Percentiles rank a stretch among this genome's conserved stretches.
These are phyloP conservation scores for Castanopsis chinensis DNA, from an alignment of 306 rosid species.

Conservation along the genomic window DNA sequence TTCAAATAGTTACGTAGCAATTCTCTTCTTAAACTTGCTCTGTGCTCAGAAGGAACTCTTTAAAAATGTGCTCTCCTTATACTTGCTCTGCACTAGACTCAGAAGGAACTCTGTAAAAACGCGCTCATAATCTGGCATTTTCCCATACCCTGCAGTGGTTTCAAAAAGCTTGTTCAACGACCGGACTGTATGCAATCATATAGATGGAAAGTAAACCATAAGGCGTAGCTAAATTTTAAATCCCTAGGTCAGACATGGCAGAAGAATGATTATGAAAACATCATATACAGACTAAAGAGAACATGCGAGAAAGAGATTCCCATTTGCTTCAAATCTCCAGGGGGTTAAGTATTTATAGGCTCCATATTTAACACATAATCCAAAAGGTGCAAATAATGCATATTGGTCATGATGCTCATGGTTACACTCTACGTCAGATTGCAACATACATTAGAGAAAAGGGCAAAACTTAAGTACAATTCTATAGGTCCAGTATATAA, in stretches of 20 bases:
- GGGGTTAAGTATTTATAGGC: neutral
- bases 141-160: slow-evolving; percentile 38
- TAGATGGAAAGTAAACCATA: neutral
- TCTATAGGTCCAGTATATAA: too few species aligned
- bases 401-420: neutral
- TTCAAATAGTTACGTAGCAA: neutral
- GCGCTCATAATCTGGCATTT: slow-evolving; percentile 53
- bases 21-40: slow-evolving; percentile 45
- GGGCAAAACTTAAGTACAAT: too few species aligned
- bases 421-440: neutral
- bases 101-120: slow-evolving; percentile 52
- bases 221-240: too few species aligned
- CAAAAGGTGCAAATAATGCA: neutral
- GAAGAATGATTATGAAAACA: neutral
- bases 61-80: slow-evolving; percentile 40
- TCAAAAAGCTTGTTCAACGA: neutral
- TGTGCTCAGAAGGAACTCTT: slow-evolving; percentile 50
- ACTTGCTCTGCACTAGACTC: slow-evolving; percentile 42
- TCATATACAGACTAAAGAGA: neutral
- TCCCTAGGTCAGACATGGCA: too few species aligned
- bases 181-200: neutral
- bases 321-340: neutral
- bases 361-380: neutral
- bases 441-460: neutral
- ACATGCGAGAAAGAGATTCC: neutral